A percentile compares a stretch with the other conserved stretches of the same genome.
Evolutionary conservation across 768 basidiomycete species (phyloP).

Genomic region (Austroboletus eburneus): DNA sequence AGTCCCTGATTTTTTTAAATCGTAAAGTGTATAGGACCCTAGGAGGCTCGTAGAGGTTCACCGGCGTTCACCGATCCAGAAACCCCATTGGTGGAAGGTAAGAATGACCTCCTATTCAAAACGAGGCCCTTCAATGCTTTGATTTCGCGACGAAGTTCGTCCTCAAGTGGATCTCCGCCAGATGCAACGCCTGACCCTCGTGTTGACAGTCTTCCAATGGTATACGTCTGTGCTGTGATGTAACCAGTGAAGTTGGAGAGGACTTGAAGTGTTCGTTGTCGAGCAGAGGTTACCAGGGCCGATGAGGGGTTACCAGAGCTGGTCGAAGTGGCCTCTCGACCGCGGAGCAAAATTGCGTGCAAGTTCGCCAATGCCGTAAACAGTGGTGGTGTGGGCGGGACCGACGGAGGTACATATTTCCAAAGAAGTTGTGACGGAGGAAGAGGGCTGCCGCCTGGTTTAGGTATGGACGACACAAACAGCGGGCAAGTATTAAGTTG

Average conservation of each 20-base stretch:
- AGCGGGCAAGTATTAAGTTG: conserved; percentile 47
- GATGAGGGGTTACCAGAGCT: conserved; percentile 4
- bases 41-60: conserved; percentile 4
- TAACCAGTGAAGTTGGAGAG: conserved; percentile 76
- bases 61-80: conserved; percentile 6
- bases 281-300: conserved; percentile 29
- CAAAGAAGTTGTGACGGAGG: conserved; percentile 31
- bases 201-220: conserved; percentile 15
- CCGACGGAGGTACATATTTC: conserved; percentile 35
- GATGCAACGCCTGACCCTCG: conserved; percentile 18
- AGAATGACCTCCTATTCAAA: conserved; percentile 56
- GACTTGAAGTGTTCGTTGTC: conserved; percentile 60
- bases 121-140: conserved; percentile 75
- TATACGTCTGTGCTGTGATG: conserved; percentile 69
- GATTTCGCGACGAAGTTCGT: conserved; percentile 71
- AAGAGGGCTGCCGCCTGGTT: conserved; percentile 5
- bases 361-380: conserved; percentile 19
- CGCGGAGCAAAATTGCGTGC: conserved; percentile 18
- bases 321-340: conserved; percentile 13
- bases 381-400: conserved; percentile 27
- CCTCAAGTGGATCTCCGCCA: conserved; percentile 36
- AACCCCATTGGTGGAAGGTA: conserved; percentile 3
- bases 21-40: no score
- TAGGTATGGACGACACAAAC: conserved; percentile 40
- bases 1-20: no score